Percentiles rank a stretch among this genome's conserved stretches.
Conservation (phyloP, 805 yeast genomes). For the Saccharomycopsis sp. region DNA sequence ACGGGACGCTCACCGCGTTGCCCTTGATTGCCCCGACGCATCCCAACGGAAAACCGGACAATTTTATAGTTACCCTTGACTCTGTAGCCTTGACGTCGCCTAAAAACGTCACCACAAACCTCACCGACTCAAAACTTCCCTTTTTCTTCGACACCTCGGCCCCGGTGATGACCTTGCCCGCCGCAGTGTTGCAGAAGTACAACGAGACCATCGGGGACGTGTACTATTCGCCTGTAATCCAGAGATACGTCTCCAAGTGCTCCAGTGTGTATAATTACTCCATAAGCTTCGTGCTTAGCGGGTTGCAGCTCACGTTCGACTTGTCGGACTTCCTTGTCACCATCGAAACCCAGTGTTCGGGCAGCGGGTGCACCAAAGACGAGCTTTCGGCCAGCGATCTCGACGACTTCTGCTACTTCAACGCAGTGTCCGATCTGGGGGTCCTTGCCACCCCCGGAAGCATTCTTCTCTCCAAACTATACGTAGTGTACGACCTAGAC, state of each 20-base stretch:
- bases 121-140: not conserved
- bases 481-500: conserved; percentile 50
- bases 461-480: conserved; percentile 21
- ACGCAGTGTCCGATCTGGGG: not conserved
- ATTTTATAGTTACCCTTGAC: conserved; percentile 42
- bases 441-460: not conserved
- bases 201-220: not conserved
- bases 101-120: not conserved
- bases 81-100: conserved; percentile 24
- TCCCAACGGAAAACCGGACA: conserved; percentile 34
- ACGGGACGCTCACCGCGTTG: conserved; percentile 43
- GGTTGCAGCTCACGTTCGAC: not conserved
- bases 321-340: not conserved
- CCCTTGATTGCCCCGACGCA: conserved; percentile 43
- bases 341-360: not conserved
- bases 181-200: not conserved
- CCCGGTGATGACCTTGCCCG: not conserved
- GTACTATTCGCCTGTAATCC: not conserved
- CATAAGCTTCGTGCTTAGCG: not conserved
- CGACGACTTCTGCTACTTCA: not conserved
- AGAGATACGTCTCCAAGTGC: not conserved
- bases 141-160: not conserved
- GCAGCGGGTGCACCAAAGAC: not conserved
- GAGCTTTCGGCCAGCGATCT: not conserved
- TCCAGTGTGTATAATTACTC: not conserved